A percentile compares a stretch with the other conserved stretches of the same genome.
These are phyloP conservation scores for Dianthus caryophyllus DNA, from an alignment of 148 eudicot species.

Conservation along the genomic window DNA sequence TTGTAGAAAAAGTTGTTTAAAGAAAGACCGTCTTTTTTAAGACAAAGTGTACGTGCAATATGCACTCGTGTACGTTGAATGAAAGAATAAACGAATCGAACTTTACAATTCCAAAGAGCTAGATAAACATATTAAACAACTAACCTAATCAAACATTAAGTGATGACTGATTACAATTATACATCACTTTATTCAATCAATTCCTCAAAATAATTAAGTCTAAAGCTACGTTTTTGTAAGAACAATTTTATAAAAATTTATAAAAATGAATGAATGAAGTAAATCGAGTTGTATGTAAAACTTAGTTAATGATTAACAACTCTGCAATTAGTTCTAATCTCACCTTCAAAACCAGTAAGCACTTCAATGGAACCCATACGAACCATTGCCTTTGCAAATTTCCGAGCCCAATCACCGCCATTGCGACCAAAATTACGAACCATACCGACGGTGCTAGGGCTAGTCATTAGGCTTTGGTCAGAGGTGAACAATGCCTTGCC, in stretches of 20 bases:
- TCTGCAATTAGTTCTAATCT: constrained; percentile 42
- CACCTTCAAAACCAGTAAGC: constrained; percentile 34
- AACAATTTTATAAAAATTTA: too few relatives aligned
- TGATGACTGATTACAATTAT: not conserved
- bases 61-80: not conserved
- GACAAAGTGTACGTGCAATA: too few relatives aligned
- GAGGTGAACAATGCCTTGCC: constrained; percentile 29
- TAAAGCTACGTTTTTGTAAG: too few relatives aligned
- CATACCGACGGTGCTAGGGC: constrained; percentile 20
- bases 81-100: not conserved
- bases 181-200: too few relatives aligned
- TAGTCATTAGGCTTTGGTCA: constrained; percentile 36
- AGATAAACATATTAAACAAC: too few relatives aligned
- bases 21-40: too few relatives aligned
- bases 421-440: constrained; percentile 22
- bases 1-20: too few relatives aligned
- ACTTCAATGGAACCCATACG: constrained; percentile 48
- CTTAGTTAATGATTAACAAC: constrained; percentile 34
- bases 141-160: not conserved
- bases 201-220: too few relatives aligned
- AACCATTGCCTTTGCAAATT: constrained; percentile 42
- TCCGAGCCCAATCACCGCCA: constrained; percentile 28
- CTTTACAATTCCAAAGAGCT: not conserved
- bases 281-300: too few relatives aligned
- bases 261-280: too few relatives aligned